phyloP scores from a whole-genome alignment of 2,329 filamentous ascomycete genomes.

The Fusarium palustre region DNA sequence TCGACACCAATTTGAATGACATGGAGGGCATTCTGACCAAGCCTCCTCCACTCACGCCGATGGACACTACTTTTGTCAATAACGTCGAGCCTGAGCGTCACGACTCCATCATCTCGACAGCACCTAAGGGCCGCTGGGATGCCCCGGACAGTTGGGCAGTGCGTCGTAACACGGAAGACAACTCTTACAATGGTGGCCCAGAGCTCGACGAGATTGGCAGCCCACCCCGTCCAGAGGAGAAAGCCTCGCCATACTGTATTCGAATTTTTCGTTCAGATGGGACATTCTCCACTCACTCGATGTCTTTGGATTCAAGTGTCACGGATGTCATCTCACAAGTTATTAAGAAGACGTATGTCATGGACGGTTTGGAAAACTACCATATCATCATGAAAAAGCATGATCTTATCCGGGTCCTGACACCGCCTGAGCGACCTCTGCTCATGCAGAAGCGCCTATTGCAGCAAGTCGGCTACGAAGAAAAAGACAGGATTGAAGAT shows the following conservation, averaged over 20 bases:
- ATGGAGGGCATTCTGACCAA: constrained; percentile 91
- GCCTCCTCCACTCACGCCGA: constrained; percentile 76
- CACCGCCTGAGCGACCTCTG: constrained; percentile 82
- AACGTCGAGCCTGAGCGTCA: constrained; percentile 58
- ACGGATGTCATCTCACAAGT: constrained; percentile 89
- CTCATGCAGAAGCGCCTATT: constrained; percentile 91
- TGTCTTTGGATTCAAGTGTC: constrained; percentile 85
- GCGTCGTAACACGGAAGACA: constrained; percentile 76
- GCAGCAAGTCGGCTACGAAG: constrained; percentile 91
- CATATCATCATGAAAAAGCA: constrained; percentile 96
- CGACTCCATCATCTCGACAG: constrained; percentile 50
- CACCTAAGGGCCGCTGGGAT: constrained; percentile 78
- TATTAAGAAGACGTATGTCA: constrained; percentile 92
- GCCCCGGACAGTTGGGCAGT: constrained; percentile 98
- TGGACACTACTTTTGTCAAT: constrained; percentile 67
- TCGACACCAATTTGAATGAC: constrained; percentile 89
- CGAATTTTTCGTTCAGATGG: constrained; percentile 94
- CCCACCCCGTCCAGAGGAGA: constrained; percentile 78
- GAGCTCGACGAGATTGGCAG: constrained; percentile 77
- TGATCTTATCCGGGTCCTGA: constrained; percentile 84
- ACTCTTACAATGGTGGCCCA: constrained; percentile 61
- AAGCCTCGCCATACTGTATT: constrained; percentile 85
- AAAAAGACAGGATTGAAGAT: constrained; percentile 88
- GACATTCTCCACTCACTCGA: constrained; percentile 92
- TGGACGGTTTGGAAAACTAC: constrained; percentile 92